A percentile compares a stretch with the other conserved stretches of the same genome.
Evolutionary conservation across 306 rosid genomes (phyloP).

Genomic region (Cucurbita pepo): DNA sequence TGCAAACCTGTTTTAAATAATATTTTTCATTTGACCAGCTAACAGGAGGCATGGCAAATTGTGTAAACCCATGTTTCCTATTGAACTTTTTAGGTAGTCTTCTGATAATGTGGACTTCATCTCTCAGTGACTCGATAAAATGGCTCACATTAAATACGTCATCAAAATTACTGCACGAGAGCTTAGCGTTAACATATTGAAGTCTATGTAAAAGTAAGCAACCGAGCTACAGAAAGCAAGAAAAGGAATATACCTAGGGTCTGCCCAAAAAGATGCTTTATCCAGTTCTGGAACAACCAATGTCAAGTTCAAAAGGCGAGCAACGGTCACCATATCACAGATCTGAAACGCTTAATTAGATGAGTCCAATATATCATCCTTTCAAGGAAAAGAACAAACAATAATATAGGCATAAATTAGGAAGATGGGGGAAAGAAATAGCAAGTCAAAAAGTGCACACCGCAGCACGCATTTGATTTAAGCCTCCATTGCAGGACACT

Average conservation of each 20-base stretch:
- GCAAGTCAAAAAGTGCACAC: constrained; percentile 30
- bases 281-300: constrained; percentile 97
- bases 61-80: constrained; percentile 40
- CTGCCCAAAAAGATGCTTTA: constrained; percentile 94
- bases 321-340: constrained; percentile 95
- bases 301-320: constrained; percentile 85
- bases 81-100: constrained; percentile 68
- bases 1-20: constrained; percentile 74
- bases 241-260: constrained; percentile 53
- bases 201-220: constrained; percentile 8
- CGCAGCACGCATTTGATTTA: constrained; percentile 99
- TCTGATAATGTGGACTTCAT: constrained; percentile 80
- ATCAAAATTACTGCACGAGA: constrained; percentile 69
- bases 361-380: constrained; percentile 15
- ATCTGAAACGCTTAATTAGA: constrained; percentile 44
- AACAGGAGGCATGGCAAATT: constrained; percentile 76
- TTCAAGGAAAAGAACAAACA: background rate
- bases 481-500: constrained; percentile 95
- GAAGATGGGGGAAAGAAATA: constrained; percentile 5
- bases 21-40: constrained; percentile 92
- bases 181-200: constrained; percentile 12
- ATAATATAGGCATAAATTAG: background rate
- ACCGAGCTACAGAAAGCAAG: constrained; percentile 2
- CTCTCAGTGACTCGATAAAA: constrained; percentile 77
- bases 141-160: constrained; percentile 87